phyloP scores from a whole-genome alignment of 2,329 filamentous ascomycete species.

The Alternaria gaisen region DNA sequence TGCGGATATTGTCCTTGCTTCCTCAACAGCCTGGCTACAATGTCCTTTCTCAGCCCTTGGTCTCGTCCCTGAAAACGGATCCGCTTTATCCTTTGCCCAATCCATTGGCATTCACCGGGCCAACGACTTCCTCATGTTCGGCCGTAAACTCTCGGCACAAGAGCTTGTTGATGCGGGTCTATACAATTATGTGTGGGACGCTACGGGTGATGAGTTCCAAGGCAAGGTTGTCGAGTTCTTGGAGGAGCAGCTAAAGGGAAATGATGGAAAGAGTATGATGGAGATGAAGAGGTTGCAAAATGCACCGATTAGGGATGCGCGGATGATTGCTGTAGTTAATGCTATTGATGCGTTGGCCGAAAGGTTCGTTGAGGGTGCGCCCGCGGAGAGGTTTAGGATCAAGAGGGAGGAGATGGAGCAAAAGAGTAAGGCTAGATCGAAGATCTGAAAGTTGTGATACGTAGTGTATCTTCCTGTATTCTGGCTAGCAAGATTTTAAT shows the following conservation, averaged over 20 bases:
- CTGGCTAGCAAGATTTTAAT: neutral
- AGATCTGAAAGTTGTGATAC: constrained; percentile 30
- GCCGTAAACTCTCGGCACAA: constrained; percentile 54
- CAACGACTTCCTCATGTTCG: constrained; percentile 64
- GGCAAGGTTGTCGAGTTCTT: constrained; percentile 54
- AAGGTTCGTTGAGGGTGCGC: constrained; percentile 59
- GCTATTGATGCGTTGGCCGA: constrained; percentile 59
- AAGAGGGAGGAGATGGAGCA: constrained; percentile 51
- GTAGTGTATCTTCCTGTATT: neutral
- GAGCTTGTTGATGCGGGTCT: constrained; percentile 57
- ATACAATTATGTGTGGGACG: constrained; percentile 58
- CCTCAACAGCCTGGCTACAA: constrained; percentile 57
- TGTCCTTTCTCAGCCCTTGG: constrained; percentile 60
- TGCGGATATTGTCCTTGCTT: constrained; percentile 60
- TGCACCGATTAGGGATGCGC: constrained; percentile 53
- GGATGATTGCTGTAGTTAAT: constrained; percentile 59
- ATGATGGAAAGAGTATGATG: constrained; percentile 63
- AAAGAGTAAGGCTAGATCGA: constrained; percentile 45
- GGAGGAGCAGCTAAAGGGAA: constrained; percentile 54
- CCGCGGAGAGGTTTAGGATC: constrained; percentile 54
- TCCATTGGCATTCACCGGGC: constrained; percentile 60
- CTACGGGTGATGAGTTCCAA: constrained; percentile 54
- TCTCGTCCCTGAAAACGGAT: constrained; percentile 61
- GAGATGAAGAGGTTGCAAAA: constrained; percentile 62
- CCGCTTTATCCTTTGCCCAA: constrained; percentile 57